Percentiles rank a stretch among this genome's conserved stretches.
These are phyloP conservation scores for Colletotrichum caudatum DNA, from an alignment of 2,329 filamentous ascomycete species.

Conservation along the genomic window DNA sequence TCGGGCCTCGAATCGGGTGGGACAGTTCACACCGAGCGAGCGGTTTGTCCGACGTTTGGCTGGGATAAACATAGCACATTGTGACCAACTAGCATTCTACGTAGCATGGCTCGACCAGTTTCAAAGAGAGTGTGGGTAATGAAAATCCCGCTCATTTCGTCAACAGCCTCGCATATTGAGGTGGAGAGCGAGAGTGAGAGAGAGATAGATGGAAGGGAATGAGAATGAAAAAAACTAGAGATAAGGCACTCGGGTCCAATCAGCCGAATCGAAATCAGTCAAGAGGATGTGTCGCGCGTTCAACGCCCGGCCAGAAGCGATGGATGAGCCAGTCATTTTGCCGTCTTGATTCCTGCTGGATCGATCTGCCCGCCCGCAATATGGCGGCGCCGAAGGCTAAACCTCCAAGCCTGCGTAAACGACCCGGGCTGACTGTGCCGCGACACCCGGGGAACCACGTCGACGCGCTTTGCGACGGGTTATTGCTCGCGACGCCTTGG, in stretches of 20 bases:
- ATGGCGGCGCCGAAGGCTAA: conserved; percentile 26
- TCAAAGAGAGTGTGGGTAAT: background rate
- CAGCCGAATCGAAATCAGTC: background rate
- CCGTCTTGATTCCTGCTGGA: no score
- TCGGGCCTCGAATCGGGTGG: background rate
- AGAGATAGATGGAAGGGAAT: no score
- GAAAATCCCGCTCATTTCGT: background rate
- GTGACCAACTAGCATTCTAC: no score
- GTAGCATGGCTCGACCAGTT: conserved; percentile 13
- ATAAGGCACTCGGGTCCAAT: conserved; percentile 5
- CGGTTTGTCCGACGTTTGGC: conserved; percentile 15
- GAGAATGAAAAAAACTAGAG: background rate
- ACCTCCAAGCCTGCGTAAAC: conserved; percentile 3
- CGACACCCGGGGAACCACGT: conserved; percentile 14
- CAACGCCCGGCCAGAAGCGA: no score
- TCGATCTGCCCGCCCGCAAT: no score
- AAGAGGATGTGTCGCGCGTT: background rate
- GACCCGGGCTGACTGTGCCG: conserved; percentile 27
- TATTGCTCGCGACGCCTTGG: conserved; percentile 18
- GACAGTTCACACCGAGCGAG: conserved; percentile 26
- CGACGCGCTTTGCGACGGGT: conserved; percentile 26
- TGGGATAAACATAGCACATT: background rate
- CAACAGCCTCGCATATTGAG: background rate
- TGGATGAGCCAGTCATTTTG: background rate
- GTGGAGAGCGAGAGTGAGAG: no score